Percentiles rank a stretch among this genome's conserved stretches.
phyloP scores from a whole-genome alignment of 805 yeast species.

The Lipomyces starkeyi region DNA sequence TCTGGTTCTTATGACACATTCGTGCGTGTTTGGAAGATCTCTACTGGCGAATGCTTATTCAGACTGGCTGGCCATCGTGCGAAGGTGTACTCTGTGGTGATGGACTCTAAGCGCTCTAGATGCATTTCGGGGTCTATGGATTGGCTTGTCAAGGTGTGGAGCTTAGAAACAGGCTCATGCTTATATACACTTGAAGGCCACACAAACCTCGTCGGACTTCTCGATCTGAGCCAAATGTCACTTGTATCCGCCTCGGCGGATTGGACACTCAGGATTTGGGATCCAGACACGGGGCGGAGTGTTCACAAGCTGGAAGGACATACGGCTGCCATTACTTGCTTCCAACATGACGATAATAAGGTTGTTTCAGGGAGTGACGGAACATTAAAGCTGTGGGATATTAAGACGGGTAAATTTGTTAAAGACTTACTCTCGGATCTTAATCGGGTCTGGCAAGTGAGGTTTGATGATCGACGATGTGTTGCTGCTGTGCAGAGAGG shows the following conservation, averaged over 20 bases:
- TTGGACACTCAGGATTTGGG: conserved; percentile 89
- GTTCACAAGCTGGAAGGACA: conserved; percentile 78
- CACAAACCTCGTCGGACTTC: conserved; percentile 83
- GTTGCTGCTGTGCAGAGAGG: conserved; percentile 88
- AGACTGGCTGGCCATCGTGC: conserved; percentile 57
- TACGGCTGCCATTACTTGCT: conserved; percentile 87
- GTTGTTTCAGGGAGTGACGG: conserved; percentile 89
- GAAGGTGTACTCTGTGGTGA: conserved; percentile 84
- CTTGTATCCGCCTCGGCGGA: conserved; percentile 97
- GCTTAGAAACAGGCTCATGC: conserved; percentile 73
- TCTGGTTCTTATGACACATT: conserved; percentile 92
- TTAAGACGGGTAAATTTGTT: conserved; percentile 74
- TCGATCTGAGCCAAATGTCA: conserved; percentile 74
- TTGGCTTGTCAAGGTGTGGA: conserved; percentile 87
- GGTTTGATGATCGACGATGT: conserved; percentile 80
- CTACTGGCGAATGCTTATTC: conserved; percentile 72
- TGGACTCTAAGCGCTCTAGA: conserved; percentile 74
- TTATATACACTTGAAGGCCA: conserved; percentile 82
- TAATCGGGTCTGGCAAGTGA: conserved; percentile 94
- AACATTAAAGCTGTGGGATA: conserved; percentile 86
- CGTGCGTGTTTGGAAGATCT: conserved; percentile 90
- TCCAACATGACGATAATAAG: conserved; percentile 82
- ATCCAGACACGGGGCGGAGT: conserved; percentile 71
- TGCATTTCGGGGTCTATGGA: conserved; percentile 95
- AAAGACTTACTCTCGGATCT: conserved; percentile 73